phyloP scores from a whole-genome alignment of 2,329 filamentous ascomycete genomes.

The Fusarium bulbicola region DNA sequence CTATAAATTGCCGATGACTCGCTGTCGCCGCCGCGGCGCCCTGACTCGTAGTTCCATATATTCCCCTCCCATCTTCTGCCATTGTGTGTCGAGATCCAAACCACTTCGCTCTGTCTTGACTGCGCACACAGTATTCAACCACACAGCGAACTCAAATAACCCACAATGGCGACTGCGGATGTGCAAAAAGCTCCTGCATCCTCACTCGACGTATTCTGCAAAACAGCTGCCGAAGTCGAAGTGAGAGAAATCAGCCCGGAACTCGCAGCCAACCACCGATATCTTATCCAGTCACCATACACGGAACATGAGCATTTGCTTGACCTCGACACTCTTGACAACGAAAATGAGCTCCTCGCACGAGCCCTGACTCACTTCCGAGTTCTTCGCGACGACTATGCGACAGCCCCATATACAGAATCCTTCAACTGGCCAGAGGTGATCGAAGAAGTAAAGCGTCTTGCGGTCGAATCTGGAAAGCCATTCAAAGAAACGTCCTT shows the following conservation, averaged over 20 bases:
- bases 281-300: conserved; percentile 79
- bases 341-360: conserved; percentile 74
- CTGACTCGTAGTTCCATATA: conserved; percentile 6
- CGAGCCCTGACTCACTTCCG: conserved; percentile 73
- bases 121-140: not conserved
- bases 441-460: conserved; percentile 63
- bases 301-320: conserved; percentile 75
- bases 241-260: conserved; percentile 37
- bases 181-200: conserved; percentile 38
- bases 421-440: conserved; percentile 81
- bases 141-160: not conserved
- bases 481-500: conserved; percentile 72
- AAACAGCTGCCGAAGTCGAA: conserved; percentile 39
- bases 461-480: conserved; percentile 57
- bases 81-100: not conserved
- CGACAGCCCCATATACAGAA: conserved; percentile 75
- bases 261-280: conserved; percentile 35
- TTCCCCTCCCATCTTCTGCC: not conserved
- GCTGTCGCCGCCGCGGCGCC: conserved; percentile 1
- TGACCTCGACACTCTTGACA: conserved; percentile 72
- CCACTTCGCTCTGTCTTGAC: not conserved
- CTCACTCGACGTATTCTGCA: conserved; percentile 38
- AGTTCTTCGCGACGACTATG: conserved; percentile 75
- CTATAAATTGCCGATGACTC: conserved; percentile 37
- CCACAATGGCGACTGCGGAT: conserved; percentile 43